A percentile compares a stretch with the other conserved stretches of the same genome.
phyloP scores from a whole-genome alignment of 2,329 filamentous ascomycete species.

The Trichophyton verrucosum region DNA sequence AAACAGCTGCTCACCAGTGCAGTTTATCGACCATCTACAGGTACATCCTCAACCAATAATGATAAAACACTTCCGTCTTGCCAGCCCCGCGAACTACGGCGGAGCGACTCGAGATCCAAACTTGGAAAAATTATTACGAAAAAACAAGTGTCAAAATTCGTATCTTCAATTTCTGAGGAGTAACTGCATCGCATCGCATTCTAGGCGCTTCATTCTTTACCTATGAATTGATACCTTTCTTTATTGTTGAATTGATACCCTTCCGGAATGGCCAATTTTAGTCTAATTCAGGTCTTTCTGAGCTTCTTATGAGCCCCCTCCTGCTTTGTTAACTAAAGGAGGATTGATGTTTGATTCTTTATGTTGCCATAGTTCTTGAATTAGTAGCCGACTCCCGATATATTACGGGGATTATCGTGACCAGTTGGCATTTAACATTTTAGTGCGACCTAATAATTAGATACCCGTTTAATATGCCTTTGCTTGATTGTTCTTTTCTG shows the following conservation, averaged over 20 bases:
- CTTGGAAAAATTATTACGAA: neutral
- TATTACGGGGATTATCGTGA: neutral
- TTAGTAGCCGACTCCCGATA: neutral
- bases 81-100: neutral
- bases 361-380: neutral
- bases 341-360: neutral
- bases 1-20: neutral
- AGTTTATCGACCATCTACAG: neutral
- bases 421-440: neutral
- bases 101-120: neutral
- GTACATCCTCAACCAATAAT: conserved; percentile 1
- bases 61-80: neutral
- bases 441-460: too few relatives aligned
- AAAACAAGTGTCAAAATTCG: neutral
- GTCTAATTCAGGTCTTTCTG: neutral
- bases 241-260: neutral
- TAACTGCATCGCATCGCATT: neutral
- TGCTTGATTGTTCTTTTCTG: too few relatives aligned
- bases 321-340: neutral
- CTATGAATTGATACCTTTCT: neutral
- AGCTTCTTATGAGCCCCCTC: neutral
- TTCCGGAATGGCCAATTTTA: neutral
- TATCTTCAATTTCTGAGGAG: neutral
- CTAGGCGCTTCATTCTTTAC: neutral
- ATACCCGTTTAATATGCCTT: too few relatives aligned